Conservation (phyloP, 2,329 filamentous ascomycete genomes). For the Exophiala lecanii-corni region DNA sequence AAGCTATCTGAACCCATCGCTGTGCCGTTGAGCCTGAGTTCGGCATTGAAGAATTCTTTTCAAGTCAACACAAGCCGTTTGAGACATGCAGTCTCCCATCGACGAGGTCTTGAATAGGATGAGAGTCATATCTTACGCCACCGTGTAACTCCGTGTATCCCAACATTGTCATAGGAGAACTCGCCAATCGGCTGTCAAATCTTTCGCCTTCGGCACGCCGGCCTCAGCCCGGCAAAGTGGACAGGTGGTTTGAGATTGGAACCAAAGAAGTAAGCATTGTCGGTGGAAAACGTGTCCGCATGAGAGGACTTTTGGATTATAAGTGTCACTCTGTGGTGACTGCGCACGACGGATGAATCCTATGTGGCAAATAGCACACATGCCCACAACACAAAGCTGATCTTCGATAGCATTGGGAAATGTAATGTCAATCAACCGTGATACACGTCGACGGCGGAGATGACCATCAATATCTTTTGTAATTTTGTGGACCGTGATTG, state of each 20-base stretch:
- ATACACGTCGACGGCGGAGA: constrained; percentile 4
- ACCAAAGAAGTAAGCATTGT: constrained; percentile 6
- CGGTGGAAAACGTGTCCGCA: constrained; percentile 7
- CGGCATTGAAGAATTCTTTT: constrained; percentile 5
- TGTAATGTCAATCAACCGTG: constrained; percentile 5
- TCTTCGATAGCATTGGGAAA: constrained; percentile 6
- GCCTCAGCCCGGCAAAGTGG: constrained; percentile 6
- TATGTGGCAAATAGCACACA: constrained; percentile 7
- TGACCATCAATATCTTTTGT: constrained; percentile 8
- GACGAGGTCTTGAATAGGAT: constrained; percentile 3
- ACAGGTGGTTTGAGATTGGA: constrained; percentile 9
- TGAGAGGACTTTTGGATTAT: constrained; percentile 4
- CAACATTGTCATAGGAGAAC: constrained; percentile 7
- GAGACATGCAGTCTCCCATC: constrained; percentile 5
- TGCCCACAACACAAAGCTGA: constrained; percentile 6
- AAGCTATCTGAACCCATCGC: constrained; percentile 7
- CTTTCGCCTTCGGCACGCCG: constrained; percentile 3
- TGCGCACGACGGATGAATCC: constrained; percentile 4
- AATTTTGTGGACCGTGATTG: constrained; percentile 5
- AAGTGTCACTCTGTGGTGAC: constrained; percentile 1
- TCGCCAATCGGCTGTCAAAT: constrained; percentile 5
- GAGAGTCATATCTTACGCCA: constrained; percentile 3
- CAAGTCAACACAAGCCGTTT: constrained; percentile 6
- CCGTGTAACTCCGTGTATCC: constrained; percentile 6
- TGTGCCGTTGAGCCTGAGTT: constrained; percentile 4